Evolutionary conservation across 2,329 filamentous ascomycete genomes (phyloP).

Genomic region (Aspergillus sp.): DNA sequence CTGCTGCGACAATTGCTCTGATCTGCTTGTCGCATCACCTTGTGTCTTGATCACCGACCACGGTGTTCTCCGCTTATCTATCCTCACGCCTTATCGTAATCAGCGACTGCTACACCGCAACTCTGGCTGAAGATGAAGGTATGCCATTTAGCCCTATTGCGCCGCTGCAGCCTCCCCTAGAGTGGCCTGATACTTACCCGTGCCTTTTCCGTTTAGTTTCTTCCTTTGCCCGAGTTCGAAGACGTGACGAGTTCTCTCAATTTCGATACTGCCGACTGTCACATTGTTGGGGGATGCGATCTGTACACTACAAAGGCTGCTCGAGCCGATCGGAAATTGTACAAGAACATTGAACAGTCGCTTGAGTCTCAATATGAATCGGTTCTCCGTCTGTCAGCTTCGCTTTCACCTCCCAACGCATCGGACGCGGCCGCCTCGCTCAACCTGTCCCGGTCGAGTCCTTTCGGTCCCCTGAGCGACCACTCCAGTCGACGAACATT

Average conservation of each 20-base stretch:
- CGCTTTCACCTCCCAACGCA: constrained; percentile 79
- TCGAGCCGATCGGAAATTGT: constrained; percentile 93
- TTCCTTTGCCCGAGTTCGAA: constrained; percentile 88
- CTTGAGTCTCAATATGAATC: constrained; percentile 90
- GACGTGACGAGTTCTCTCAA: constrained; percentile 89
- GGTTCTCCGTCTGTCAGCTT: constrained; percentile 80
- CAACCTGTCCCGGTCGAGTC: constrained; percentile 81
- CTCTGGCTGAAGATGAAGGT: constrained; percentile 24
- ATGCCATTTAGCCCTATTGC: background rate
- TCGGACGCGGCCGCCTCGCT: constrained; percentile 66
- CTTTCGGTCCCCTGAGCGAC: constrained; percentile 88
- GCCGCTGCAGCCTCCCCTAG: background rate
- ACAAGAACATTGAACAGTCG: constrained; percentile 90
- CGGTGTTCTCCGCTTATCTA: background rate
- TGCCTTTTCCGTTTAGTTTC: constrained; percentile 63
- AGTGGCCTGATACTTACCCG: background rate
- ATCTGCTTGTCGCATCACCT: constrained; percentile 3
- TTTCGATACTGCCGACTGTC: constrained; percentile 90
- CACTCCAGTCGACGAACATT: constrained; percentile 87
- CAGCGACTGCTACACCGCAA: constrained; percentile 7
- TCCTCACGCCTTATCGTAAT: constrained; percentile 4
- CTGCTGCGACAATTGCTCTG: constrained; percentile 9
- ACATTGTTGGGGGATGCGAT: constrained; percentile 90
- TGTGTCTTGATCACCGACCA: background rate
- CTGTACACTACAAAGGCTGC: constrained; percentile 97